Base-by-base conservation (phyloP, 225 moss, liverwort and hornwort genomes). In the Sphagnum tenellum region DNA sequence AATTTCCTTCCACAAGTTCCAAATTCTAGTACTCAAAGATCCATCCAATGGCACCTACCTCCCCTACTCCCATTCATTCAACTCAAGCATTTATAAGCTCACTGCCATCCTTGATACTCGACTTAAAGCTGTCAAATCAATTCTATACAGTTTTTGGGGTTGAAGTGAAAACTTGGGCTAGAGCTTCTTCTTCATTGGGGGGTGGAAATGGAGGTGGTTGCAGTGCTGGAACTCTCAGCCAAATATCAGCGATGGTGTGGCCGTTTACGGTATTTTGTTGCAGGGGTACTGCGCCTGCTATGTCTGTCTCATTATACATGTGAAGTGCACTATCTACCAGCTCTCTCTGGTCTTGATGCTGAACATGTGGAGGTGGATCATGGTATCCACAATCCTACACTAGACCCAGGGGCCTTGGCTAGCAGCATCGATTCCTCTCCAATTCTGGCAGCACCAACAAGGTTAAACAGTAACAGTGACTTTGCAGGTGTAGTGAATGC, bases 141-240 rank as follows among this genome's bases (percentile, higher is more conserved):
- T 29, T 29, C 29, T 29, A 29, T 29, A 29, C 29, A 29, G 29
- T 29, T 29, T 29, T 29, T 29, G 29, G 29, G 29, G 29, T 29
- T 29, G 29, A 29, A 29, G 29, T 29, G 29, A 29, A 29, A 29
- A 29, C 29, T 29, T 29, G 29, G 29, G 29, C 29, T 29, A 29
- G 29, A 29, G 1, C 29, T 1, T 29, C 29, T 29, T 29, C 29
- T 29, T 29, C 29, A 29, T 29, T 29, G 29, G 29, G 29, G 29
- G 29, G 29, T 29, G 29, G 29, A 29, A 29, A 29, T 29, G 64
- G 49, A 44, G 66, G 44, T 4, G 55, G 60, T 14, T 69, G 52
- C 76, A 87, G 87, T 87, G 57, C 72, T 87, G 73, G 87, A 87
- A 46, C 72, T 87, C 9, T 87, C 87, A 58, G 87, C 83, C 59